Conservation (phyloP, 1,284 basidiomycete genomes). For the Microbotryum intermedium region DNA sequence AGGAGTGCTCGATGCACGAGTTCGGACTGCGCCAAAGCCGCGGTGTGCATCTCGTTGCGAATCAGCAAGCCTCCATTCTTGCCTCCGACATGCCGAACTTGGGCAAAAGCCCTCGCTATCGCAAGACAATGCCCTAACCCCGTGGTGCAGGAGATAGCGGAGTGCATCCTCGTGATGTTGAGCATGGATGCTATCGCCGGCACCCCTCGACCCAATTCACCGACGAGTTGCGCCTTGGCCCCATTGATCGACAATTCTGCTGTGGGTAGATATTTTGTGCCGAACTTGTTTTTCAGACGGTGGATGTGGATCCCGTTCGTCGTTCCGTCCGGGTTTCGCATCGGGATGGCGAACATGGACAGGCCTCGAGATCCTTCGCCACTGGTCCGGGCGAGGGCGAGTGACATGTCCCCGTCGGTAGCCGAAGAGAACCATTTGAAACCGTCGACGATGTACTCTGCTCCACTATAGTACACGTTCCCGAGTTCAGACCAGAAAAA, state of each 20-base stretch:
- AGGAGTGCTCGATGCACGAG: slow-evolving; percentile 56
- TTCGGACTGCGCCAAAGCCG: slow-evolving; percentile 52
- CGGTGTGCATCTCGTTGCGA: slow-evolving; percentile 46
- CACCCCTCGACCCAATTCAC: slow-evolving; percentile 55
- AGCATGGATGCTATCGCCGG: slow-evolving; percentile 60
- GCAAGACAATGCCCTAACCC: slow-evolving; percentile 55
- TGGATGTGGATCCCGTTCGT: slow-evolving; percentile 65
- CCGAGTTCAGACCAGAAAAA: no score
- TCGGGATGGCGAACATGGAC: slow-evolving; percentile 61
- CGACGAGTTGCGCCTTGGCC: slow-evolving; percentile 58
- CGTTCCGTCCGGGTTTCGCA: slow-evolving; percentile 35
- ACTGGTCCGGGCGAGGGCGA: slow-evolving; percentile 64
- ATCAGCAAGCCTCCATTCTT: slow-evolving; percentile 42
- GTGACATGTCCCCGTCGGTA: slow-evolving; percentile 61
- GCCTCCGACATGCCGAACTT: slow-evolving; percentile 50
- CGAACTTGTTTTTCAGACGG: slow-evolving; percentile 68
- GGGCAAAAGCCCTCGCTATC: slow-evolving; percentile 56
- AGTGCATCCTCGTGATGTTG: slow-evolving; percentile 66
- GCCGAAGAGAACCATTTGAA: slow-evolving; percentile 77
- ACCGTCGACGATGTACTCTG: slow-evolving; percentile 53
- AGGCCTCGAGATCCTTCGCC: slow-evolving; percentile 52
- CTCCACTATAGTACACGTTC: slow-evolving; percentile 31
- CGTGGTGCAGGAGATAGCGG: slow-evolving; percentile 53
- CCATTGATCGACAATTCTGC: slow-evolving; percentile 61
- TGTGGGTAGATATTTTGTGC: slow-evolving; percentile 62